Percentiles rank a stretch among this genome's conserved stretches.
phyloP scores from a whole-genome alignment of 352 stramenopile species.

The Phytophthora parvispora region DNA sequence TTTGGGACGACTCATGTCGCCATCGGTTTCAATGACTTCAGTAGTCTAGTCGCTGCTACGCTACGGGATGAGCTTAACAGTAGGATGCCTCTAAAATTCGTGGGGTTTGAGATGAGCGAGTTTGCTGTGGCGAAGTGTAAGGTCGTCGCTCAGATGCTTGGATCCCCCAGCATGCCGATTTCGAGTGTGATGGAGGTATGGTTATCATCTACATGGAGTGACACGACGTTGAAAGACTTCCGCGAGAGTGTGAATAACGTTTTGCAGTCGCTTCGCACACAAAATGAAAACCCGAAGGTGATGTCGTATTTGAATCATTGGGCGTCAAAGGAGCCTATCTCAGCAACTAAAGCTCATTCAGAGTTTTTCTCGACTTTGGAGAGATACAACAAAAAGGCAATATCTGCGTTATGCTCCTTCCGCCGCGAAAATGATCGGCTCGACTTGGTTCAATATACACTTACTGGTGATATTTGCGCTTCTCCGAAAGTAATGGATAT shows the following conservation, averaged over 20 bases:
- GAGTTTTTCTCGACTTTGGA: constrained; percentile 29
- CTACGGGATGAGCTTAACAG: constrained; percentile 7
- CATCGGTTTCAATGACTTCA: constrained; percentile 37
- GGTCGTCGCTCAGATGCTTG: constrained; percentile 35
- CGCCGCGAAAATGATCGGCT: constrained; percentile 30
- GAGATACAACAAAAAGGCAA: constrained; percentile 3
- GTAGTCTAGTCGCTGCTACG: constrained; percentile 15
- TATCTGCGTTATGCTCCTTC: constrained; percentile 14
- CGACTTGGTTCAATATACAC: constrained; percentile 30
- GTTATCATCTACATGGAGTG: constrained; percentile 38
- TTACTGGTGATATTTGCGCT: constrained; percentile 30
- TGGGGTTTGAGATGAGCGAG: constrained; percentile 43
- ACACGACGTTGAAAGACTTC: constrained; percentile 26
- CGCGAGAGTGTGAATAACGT: constrained; percentile 13
- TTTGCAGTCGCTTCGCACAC: background rate
- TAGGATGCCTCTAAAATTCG: constrained; percentile 17
- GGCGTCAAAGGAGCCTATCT: constrained; percentile 23
- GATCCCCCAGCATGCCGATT: constrained; percentile 9
- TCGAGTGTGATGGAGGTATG: constrained; percentile 39
- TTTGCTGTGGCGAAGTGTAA: constrained; percentile 38
- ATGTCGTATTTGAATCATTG: constrained; percentile 35
- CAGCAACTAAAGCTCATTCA: constrained; percentile 18
- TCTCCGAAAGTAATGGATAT: background rate
- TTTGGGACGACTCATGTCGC: constrained; percentile 33
- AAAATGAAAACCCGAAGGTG: constrained; percentile 26